Base-by-base conservation (phyloP, 1,139 yeast genomes). In the Scheffersomyces titani region DNA sequence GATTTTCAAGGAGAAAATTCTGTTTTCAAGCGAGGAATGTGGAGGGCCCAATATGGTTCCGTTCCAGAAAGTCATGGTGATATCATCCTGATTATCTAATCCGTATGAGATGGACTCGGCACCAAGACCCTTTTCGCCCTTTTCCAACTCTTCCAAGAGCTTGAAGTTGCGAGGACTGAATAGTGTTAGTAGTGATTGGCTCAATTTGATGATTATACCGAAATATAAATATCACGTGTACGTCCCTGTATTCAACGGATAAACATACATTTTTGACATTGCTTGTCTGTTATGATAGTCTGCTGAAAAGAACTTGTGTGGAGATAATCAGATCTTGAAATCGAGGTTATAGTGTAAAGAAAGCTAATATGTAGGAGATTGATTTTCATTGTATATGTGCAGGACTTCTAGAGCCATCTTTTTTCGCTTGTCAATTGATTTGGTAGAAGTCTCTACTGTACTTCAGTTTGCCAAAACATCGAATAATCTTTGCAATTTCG, bases 31-130 rank as follows among this genome's bases (percentile, higher is more conserved):
- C 36, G 85, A 84, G 52, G 96, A 88, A 67, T 93, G 98, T 45
- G 99, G 99, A 4, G 99, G 99, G 0, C 99, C 99, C 62, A 94
- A 80, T 53, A 93, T 92, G 40, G 98, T 93, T 3, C 97, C 98
- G 70, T 92, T 93, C 98, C 98, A 93, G 66, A 87, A 77, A 6
- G 97, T 89, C 96, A 93, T 90, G 60, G 93, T 81, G 63, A 92
- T 90, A 71, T 93, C 98, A 65, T 90, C 97, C 63, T 90, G 88
- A 68, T 90, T 93, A 47, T 92, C 86, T 54, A 93, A 81, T 0
- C 98, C 98, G 66, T 93, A 92, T 20, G 98, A 93, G 71, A 97
- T 93, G 22, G 97, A 90, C 72, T 96, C 98, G 45, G 98, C 96
- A 36, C 99, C 98, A 55, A 91, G 81, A 18, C 99, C 99, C 72